Base-by-base conservation (phyloP, 345 rosid genomes). In the Gossypioides kirkii region DNA sequence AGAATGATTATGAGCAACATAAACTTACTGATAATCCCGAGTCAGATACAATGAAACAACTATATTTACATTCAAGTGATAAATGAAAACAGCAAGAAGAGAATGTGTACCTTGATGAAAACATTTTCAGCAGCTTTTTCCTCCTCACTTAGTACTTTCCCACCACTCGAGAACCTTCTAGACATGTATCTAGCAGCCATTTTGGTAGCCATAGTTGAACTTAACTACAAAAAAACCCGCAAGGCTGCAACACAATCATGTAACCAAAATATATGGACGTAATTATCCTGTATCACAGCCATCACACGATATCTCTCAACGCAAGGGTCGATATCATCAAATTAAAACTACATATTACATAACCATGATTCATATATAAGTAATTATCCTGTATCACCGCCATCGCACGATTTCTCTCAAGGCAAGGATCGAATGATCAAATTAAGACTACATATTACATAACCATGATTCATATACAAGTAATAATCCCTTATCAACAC, bases 111-210 rank as follows among this genome's bases (percentile, higher is more conserved):
- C 92, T 93, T 92, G 72, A 92, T 95, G 87, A 86, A 95, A 72
- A 95, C 80, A 78, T 86, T 95, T 80, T 95, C 98, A 1, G 96
- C 98, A 69, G 99, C 98, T 36, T 80, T 95, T 81, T 92, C 99
- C 87, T 95, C 99, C 87, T 95, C 96, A 55, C 85, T 71, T 52
- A 95, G 87, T 25, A 95, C 14, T 74, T 77, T 89, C 20, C 99
- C 97, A 17, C 88, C 71, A 58, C 87, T 84, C 0, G 96, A 92
- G 73, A 92, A 84, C 87, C 96, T 89, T 54, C 94, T 85, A 63
- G 87, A 61, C 4, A 88, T 81, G 59, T 73, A 54, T 47, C 92
- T 83, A 26, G 77, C 71, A 69, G 86, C 86, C 75, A 77, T 69
- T 80, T 89, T 87, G 20, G 90, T 60, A 32, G 89, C 86, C 99